phyloP scores from a whole-genome alignment of 257 asterid species.

The Ligustrum vulgare region DNA sequence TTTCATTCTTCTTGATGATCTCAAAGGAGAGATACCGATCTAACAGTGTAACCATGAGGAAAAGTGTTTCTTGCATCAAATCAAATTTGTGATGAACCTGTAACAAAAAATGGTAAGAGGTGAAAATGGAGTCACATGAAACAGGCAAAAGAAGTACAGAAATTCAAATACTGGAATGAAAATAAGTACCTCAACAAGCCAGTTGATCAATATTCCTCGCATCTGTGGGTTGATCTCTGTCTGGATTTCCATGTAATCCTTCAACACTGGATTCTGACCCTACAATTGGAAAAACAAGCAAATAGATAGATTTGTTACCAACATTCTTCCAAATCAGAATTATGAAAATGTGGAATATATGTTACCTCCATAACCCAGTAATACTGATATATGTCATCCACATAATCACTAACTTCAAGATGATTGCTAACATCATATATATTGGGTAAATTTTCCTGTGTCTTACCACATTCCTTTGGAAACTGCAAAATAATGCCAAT shows the following conservation, averaged over 20 bases:
- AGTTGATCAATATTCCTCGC: constrained; percentile 91
- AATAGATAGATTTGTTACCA: background rate
- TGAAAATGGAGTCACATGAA: constrained; percentile 19
- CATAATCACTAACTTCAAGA: constrained; percentile 88
- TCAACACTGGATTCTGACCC: constrained; percentile 59
- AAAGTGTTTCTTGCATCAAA: constrained; percentile 27
- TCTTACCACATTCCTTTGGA: constrained; percentile 39
- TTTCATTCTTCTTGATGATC: constrained; percentile 63
- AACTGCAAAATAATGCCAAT: constrained; percentile 33
- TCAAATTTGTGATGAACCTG: constrained; percentile 84
- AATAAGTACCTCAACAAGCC: constrained; percentile 82
- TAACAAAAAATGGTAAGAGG: constrained; percentile 19
- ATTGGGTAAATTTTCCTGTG: constrained; percentile 55
- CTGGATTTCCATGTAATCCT: constrained; percentile 62
- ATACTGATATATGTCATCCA: constrained; percentile 85
- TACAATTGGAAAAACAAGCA: constrained; percentile 28
- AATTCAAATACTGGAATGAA: constrained; percentile 11
- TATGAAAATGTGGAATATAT: constrained; percentile 15
- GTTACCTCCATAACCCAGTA: constrained; percentile 97
- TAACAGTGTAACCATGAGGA: constrained; percentile 47
- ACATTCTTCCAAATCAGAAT: background rate
- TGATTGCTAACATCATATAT: constrained; percentile 80
- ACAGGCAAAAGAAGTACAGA: constrained; percentile 4
- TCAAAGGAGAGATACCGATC: constrained; percentile 71
- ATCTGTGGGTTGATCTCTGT: constrained; percentile 71